Evolutionary conservation across 306 rosid genomes (phyloP).

Genomic region (Trichosanthes truncata): DNA sequence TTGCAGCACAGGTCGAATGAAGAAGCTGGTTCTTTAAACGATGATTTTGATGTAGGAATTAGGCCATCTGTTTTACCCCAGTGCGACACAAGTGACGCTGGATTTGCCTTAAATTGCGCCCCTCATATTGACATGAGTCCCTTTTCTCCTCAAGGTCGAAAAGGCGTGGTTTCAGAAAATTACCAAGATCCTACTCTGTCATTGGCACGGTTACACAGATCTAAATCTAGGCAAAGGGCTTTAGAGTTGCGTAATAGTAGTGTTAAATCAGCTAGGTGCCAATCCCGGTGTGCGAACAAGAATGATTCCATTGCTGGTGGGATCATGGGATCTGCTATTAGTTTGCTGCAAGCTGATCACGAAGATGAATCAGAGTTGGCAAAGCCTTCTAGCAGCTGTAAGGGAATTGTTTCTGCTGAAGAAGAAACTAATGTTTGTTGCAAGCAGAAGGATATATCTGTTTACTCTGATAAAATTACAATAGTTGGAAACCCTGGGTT

Average conservation of each 20-base stretch:
- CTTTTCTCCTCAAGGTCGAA: slow-evolving; percentile 17
- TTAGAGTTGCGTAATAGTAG: slow-evolving; percentile 61
- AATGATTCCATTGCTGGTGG: slow-evolving; percentile 22
- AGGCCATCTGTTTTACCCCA: slow-evolving; percentile 26
- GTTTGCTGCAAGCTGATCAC: slow-evolving; percentile 26
- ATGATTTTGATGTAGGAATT: slow-evolving; percentile 18
- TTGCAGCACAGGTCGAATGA: slow-evolving; percentile 21
- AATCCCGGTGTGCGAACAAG: slow-evolving; percentile 20
- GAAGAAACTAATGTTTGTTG: slow-evolving; percentile 22
- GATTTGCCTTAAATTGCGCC: slow-evolving; percentile 30
- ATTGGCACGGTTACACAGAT: slow-evolving; percentile 67
- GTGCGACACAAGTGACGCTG: slow-evolving; percentile 24
- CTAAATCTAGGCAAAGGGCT: slow-evolving; percentile 85
- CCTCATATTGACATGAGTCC: slow-evolving; percentile 20
- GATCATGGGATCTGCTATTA: slow-evolving; percentile 22
- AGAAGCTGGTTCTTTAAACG: slow-evolving; percentile 16
- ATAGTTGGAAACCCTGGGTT: slow-evolving; percentile 33
- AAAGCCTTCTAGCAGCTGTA: slow-evolving; percentile 25
- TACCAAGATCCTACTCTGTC: slow-evolving; percentile 51
- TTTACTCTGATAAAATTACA: slow-evolving; percentile 23
- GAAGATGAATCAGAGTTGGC: slow-evolving; percentile 24
- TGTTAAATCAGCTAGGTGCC: slow-evolving; percentile 29
- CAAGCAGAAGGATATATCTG: slow-evolving; percentile 13
- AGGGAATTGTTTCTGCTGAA: slow-evolving; percentile 23
- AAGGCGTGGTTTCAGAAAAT: slow-evolving; percentile 21